A percentile compares a stretch with the other conserved stretches of the same genome.
Conservation (phyloP, 257 asterid species). For the Catharanthus roseus region DNA sequence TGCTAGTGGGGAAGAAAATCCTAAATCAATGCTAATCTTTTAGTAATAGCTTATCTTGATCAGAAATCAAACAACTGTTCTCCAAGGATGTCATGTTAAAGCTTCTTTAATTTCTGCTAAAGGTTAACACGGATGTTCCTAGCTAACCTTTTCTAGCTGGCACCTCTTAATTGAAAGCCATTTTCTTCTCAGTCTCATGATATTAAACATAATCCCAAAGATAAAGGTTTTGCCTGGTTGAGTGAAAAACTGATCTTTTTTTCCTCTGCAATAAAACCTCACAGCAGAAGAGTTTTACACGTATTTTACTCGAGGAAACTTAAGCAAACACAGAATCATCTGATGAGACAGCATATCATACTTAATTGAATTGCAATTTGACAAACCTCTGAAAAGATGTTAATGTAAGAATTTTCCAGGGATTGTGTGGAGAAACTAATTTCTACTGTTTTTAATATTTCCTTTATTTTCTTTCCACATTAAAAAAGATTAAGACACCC, state of each 20-base stretch:
- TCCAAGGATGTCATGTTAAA: background rate
- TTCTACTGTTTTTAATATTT: background rate
- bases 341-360: conserved; percentile 8
- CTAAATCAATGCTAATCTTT: background rate
- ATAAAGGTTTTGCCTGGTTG: background rate
- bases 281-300: conserved; percentile 5
- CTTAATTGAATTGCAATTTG: conserved; percentile 8
- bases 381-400: conserved; percentile 1
- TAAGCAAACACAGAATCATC: background rate
- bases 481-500: conserved; percentile 2
- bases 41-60: background rate
- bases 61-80: background rate
- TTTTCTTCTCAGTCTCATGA: no score
- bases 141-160: conserved; percentile 4
- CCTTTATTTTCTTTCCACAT: background rate
- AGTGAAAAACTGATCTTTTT: conserved; percentile 1
- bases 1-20: background rate
- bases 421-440: background rate
- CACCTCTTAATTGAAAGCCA: background rate
- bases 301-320: background rate
- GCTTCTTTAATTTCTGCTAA: conserved; percentile 6
- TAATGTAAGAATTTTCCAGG: background rate
- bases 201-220: background rate
- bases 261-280: background rate
- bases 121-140: background rate